Base-by-base conservation (phyloP, 495 filamentous ascomycete species). In the Daldinia grandis region DNA sequence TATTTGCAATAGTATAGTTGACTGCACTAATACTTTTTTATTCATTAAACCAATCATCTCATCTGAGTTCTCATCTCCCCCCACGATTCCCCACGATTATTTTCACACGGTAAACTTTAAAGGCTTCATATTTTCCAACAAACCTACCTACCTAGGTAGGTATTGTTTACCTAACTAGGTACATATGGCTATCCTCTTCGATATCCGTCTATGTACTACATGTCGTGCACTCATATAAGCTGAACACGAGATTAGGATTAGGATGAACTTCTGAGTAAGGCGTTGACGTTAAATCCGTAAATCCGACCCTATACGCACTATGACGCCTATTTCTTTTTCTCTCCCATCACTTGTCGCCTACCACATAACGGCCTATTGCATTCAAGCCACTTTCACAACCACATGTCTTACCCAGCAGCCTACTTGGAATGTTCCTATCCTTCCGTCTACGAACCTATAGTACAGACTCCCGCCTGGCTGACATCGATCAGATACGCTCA, bases 221-320 rank as follows among this genome's bases (percentile, higher is more conserved):
- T 68, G 64, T 33, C 24, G 69, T 68, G 62, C 67, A 12, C 58
- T 61, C 25, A 64, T 65, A 68, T 33, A 57, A 65, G 59, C 56
- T 72, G 69, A 65, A 72, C 64, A 68, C 64, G 69, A 64, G 64
- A 68, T 72, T 59, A 40, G 57, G 58, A 63, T 38, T 27, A 27
- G 4, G 10, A 35, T 35, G 33, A n/a, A 31, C 30, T 55, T 49
- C 25, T 58, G 42, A 53, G 21, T 62, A 50, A 42, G 33, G 15
- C 49, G 31, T 61, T 33, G 50, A 27, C 54, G 55, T 56, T 59
- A 35, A 63, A 67, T 71, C 33, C 69, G 58, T 55, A 27, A 59
- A 67, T 71, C 42, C 63, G 58, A 64, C 60, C 50, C 58, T 67
- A 6, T 67, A 10, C 63, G 50, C 51, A 44, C 62, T 30, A 37